Percentiles rank a stretch among this genome's conserved stretches.
Evolutionary conservation across 2,329 filamentous ascomycete genomes (phyloP).

Genomic region (Diaporthe helianthi): DNA sequence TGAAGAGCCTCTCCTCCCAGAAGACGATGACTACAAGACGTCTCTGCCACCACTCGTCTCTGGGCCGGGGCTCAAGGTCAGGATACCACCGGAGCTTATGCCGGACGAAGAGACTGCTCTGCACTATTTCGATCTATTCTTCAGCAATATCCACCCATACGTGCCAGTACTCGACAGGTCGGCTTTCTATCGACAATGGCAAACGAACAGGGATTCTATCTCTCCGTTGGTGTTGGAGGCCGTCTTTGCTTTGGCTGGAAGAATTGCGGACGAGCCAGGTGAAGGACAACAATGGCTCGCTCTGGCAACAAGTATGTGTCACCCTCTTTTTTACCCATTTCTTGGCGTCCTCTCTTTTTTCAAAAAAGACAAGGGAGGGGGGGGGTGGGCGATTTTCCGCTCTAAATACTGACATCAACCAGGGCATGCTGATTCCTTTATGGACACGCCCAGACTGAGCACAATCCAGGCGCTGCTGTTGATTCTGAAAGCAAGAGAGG

Average conservation of each 20-base stretch:
- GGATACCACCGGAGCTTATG: slow-evolving; percentile 93
- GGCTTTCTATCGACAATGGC: slow-evolving; percentile 90
- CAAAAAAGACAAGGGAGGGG: no score
- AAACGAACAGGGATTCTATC: slow-evolving; percentile 79
- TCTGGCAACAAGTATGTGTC: slow-evolving; percentile 84
- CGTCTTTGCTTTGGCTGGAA: slow-evolving; percentile 87
- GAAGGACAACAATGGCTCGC: slow-evolving; percentile 94
- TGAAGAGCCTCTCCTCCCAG: slow-evolving; percentile 71
- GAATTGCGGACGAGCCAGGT: slow-evolving; percentile 81
- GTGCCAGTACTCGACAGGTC: slow-evolving; percentile 86
- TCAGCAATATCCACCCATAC: slow-evolving; percentile 89
- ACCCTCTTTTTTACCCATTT: no score
- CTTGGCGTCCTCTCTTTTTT: no score
- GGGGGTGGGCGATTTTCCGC: no score
- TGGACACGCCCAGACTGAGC: slow-evolving; percentile 88
- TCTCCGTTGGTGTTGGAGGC: slow-evolving; percentile 90
- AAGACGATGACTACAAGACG: slow-evolving; percentile 75
- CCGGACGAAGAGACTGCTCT: slow-evolving; percentile 82
- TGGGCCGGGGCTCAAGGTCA: slow-evolving; percentile 77
- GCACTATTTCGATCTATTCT: slow-evolving; percentile 90
- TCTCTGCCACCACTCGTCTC: slow-evolving; percentile 71
- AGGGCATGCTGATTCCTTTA: slow-evolving; percentile 93
- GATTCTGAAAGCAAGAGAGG: slow-evolving; percentile 88
- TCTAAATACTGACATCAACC: slow-evolving; percentile 40
- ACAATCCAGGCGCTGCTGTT: slow-evolving; percentile 91